These are phyloP conservation scores for Suillus cothurnatus DNA, from an alignment of 768 basidiomycete species.

Conservation along the genomic window DNA sequence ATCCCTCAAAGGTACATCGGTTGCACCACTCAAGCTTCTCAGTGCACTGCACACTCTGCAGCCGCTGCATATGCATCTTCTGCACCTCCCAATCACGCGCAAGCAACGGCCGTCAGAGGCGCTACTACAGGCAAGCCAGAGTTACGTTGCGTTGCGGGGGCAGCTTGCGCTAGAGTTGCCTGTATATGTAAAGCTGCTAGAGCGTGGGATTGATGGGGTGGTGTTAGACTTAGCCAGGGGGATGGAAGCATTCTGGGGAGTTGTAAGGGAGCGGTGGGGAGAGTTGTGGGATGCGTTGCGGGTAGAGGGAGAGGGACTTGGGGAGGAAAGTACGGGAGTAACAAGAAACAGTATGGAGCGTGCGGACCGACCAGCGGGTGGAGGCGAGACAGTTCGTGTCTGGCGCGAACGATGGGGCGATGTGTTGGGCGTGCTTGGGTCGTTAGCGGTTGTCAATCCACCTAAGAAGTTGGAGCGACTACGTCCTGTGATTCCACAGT, in stretches of 20 bases:
- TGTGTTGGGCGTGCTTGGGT: constrained; percentile 51
- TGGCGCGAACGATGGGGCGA: constrained; percentile 74
- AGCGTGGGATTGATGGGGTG: constrained; percentile 57
- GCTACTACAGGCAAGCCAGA: constrained; percentile 71
- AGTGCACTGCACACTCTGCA: constrained; percentile 74
- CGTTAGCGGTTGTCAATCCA: constrained; percentile 37
- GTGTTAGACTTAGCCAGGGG: constrained; percentile 54
- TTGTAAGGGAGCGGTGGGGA: constrained; percentile 66
- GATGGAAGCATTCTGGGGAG: constrained; percentile 62
- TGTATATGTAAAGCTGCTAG: constrained; percentile 55
- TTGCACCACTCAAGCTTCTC: constrained; percentile 64
- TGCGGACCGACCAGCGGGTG: neutral
- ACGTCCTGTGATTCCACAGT: neutral
- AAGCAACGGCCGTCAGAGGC: constrained; percentile 57
- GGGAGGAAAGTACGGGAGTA: constrained; percentile 34
- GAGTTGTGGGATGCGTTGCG: constrained; percentile 86
- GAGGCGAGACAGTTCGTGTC: constrained; percentile 63
- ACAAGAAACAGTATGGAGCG: neutral
- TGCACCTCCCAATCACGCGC: constrained; percentile 69
- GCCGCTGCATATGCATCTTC: constrained; percentile 68
- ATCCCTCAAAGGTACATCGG: constrained; percentile 58
- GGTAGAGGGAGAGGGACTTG: constrained; percentile 70
- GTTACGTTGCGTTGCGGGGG: constrained; percentile 75
- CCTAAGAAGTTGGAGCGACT: neutral
- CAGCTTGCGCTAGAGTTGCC: constrained; percentile 77